phyloP scores from a whole-genome alignment of 805 yeast species.

The Candida xiaguanensis region DNA sequence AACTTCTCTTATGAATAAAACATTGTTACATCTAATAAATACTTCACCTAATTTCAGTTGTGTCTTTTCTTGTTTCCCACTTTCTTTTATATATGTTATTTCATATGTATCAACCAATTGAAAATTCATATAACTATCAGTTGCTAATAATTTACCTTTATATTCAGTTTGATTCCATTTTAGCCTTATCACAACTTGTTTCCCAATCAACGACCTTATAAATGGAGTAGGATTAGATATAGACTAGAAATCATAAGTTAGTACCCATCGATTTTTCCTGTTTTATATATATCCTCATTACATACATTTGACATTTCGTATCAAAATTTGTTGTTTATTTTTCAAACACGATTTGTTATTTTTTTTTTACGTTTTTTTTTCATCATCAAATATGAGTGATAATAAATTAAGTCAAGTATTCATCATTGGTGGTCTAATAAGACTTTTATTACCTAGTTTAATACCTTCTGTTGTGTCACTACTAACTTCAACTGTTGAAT shows the following conservation, averaged over 20 bases:
- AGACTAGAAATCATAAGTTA: constrained; percentile 21
- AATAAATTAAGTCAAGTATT: constrained; percentile 20
- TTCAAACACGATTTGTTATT: neutral
- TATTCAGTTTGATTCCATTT: constrained; percentile 93
- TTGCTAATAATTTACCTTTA: constrained; percentile 69
- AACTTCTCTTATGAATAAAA: constrained; percentile 62
- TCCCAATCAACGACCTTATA: constrained; percentile 68
- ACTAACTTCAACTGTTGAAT: constrained; percentile 45
- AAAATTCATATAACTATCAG: constrained; percentile 90
- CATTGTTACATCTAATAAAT: constrained; percentile 88
- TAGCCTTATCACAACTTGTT: constrained; percentile 69
- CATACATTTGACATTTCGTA: constrained; percentile 8
- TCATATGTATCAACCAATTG: constrained; percentile 60
- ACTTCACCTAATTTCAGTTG: constrained; percentile 51
- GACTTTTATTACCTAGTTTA: constrained; percentile 32
- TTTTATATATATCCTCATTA: neutral
- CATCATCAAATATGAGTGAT: constrained; percentile 15
- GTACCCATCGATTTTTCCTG: constrained; percentile 1
- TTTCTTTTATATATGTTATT: constrained; percentile 45
- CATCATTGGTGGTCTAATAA: constrained; percentile 26
- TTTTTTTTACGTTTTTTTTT: neutral
- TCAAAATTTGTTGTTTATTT: neutral
- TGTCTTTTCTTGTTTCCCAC: constrained; percentile 34
- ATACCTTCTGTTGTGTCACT: constrained; percentile 26
- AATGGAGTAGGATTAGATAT: constrained; percentile 92